phyloP scores from a whole-genome alignment of 129 eudicot genomes.

The Helichrysum umbraculigerum region DNA sequence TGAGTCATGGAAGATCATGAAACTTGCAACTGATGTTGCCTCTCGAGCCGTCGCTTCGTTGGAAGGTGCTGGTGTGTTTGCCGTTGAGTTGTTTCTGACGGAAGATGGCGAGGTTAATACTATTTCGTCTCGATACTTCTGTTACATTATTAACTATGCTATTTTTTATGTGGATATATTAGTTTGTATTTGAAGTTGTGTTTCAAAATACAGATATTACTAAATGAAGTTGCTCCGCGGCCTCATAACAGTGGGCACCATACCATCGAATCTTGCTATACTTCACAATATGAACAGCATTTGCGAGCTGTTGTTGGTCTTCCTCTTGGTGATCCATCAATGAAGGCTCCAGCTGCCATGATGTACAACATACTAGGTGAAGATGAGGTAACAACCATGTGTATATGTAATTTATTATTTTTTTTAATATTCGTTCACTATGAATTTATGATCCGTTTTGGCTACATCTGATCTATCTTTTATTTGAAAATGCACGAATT shows the following conservation, averaged over 20 bases:
- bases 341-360: constrained; percentile 91
- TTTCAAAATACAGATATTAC: constrained; percentile 55
- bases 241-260: constrained; percentile 99
- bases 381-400: constrained; percentile 60
- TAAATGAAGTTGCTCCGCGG: constrained; percentile 98
- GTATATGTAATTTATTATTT: not conserved
- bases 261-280: constrained; percentile 81
- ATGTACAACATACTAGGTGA: constrained; percentile 98
- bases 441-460: not conserved
- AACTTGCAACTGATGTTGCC: constrained; percentile 87
- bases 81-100: constrained; percentile 86
- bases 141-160: not conserved
- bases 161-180: not conserved
- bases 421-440: not conserved
- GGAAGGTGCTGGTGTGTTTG: constrained; percentile 98
- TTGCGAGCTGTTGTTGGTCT: constrained; percentile 93
- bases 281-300: constrained; percentile 96
- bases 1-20: constrained; percentile 70
- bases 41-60: constrained; percentile 73
- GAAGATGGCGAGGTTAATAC: constrained; percentile 71
- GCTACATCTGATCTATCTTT: too few species aligned
- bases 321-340: constrained; percentile 97
- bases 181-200: not conserved
- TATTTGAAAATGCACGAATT: too few species aligned
- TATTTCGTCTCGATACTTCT: not conserved